Base-by-base conservation (phyloP, 2,329 filamentous ascomycete species). In the Cladosporium oxysporum region DNA sequence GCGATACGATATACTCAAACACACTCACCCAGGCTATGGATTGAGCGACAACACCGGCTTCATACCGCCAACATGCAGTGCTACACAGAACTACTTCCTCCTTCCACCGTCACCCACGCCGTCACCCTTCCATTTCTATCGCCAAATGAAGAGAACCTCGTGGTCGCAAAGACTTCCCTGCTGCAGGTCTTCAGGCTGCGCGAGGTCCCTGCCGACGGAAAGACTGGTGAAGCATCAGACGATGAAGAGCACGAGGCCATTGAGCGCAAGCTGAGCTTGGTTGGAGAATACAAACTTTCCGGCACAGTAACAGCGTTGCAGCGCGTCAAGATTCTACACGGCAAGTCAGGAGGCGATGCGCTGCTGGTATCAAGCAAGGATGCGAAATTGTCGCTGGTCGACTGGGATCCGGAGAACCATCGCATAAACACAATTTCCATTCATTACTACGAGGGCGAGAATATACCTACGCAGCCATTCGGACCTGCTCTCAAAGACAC, bases 361-460 rank as follows among this genome's bases (percentile, higher is more conserved):
- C 83, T 99, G 64, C 82, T 99, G 64, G 79, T 98, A 66, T 90
- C 92, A 0, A 91, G 94, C 79, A 90, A 91, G 75, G 93, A 97
- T 79, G 95, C 95, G 50, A 97, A 97, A 80, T 85, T 98, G 75
- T 96, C 91, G 78, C 83, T 99, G 77, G 85, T 97, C 65, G 92
- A 97, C 81, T 99, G 95, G 95, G 92, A 98, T 76, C 88, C 92
- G 10, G 88, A 90, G 76, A 88, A 87, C 71, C 85, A 91, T 78
- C 87, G 87, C 61, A 88, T 98, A 72, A 89, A 90, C 72, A 98
- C 94, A 62, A 87, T 95, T 69, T 98, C 94, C 61, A 94, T 99
- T 73, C 95, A 99, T 81, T 98, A 93, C 83, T 99, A 98, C 80
- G 95, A 99, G 78, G 91, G 95, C 77, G 93, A 97, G 75, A 93